Base-by-base conservation (phyloP, 1,139 yeast species). In the Yamadazyma jaroonii region DNA sequence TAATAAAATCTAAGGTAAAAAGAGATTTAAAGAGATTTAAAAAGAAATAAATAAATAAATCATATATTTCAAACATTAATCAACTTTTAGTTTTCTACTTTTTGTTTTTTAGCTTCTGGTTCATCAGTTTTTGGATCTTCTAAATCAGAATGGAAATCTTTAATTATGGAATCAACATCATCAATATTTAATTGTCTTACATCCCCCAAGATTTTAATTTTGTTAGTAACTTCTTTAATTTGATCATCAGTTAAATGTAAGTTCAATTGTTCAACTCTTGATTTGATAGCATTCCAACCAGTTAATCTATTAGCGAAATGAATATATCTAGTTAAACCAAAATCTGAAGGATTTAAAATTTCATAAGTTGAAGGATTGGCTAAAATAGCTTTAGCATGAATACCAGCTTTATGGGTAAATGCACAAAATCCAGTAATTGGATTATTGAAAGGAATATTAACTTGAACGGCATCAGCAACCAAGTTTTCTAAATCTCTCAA, bases 361-460 rank as follows among this genome's bases (percentile, higher is more conserved):
- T 92, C 98, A 64, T 92, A 92, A 27, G 97, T 92, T 30, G 96
- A 88, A 48, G 98, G 98, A 71, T 92, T 92, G 45, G 98, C 98
- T 54, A 92, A 79, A 55, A 92, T 92, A 42, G 97, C 97, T 77
- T 92, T 92, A 57, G 98, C 97, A 62, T 92, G 98, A 58, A 92
- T 90, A 72, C 98, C 98, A 40, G 98, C 98, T 77, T 92, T 92
- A 76, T 92, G 98, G 40, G 98, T 92, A 72, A 92, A 92, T 38
- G 98, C 98, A 74, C 97, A 92, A 83, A 92, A 92, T 39, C 98
- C 98, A 35, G 98, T 92, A 63, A 92, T 89, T 53, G 97, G 97
- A 73, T 92, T 92, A 79, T 92, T 92, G 77, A 92, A 92, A 45
- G 98, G 98, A 58, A 92, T 81, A 66, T 90, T 90, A 46, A 92